Evolutionary conservation across 1,284 basidiomycete genomes (phyloP).

Genomic region (Trichosporon coremiiforme): DNA sequence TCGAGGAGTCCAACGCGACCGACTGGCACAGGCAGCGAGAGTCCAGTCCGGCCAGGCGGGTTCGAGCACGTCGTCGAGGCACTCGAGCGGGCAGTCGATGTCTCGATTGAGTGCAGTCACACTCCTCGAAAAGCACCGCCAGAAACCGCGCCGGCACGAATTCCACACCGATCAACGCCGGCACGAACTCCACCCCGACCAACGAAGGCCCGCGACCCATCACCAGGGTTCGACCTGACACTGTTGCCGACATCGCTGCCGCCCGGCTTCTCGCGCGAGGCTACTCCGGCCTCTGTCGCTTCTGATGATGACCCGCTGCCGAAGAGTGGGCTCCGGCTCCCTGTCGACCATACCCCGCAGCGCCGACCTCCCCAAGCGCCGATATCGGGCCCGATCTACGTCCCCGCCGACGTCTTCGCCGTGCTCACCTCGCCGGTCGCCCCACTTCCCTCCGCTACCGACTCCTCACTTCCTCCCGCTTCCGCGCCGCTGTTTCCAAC

Average conservation of each 20-base stretch:
- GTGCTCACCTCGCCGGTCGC: background rate
- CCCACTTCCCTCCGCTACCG: background rate
- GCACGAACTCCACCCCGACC: background rate
- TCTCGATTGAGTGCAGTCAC: background rate
- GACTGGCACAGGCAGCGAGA: background rate
- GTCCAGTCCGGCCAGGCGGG: background rate
- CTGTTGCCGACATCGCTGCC: background rate
- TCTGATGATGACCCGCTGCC: background rate
- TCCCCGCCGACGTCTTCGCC: background rate
- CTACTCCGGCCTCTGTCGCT: background rate
- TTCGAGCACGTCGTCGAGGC: slow-evolving; percentile 13
- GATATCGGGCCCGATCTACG: background rate
- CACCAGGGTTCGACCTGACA: background rate
- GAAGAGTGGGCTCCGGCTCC: background rate
- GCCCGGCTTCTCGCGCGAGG: background rate
- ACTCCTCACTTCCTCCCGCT: too few species aligned
- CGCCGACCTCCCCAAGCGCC: background rate
- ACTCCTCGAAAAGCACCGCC: too few species aligned
- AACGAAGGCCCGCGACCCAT: background rate
- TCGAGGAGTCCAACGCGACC: background rate
- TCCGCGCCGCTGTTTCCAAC: background rate
- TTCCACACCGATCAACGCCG: too few species aligned
- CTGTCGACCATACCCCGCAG: background rate
- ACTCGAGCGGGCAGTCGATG: background rate
- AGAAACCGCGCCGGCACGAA: background rate